Conservation (phyloP, 2,329 filamentous ascomycete genomes). For the Aspergillus neoniger region DNA sequence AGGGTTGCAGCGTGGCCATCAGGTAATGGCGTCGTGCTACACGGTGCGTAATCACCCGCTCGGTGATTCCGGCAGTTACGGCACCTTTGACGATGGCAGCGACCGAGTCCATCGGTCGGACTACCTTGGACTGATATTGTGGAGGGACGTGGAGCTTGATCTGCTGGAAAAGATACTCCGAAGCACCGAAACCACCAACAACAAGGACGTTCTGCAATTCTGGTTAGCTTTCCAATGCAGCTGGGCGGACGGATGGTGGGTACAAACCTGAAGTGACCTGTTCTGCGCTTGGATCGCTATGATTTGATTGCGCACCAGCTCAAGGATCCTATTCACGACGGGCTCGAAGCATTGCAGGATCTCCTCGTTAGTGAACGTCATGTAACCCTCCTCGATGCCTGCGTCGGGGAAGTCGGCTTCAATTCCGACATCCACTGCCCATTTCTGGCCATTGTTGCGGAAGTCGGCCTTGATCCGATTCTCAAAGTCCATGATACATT, state of each 20-base stretch:
- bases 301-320: constrained; percentile 96
- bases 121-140: constrained; percentile 97
- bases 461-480: constrained; percentile 99
- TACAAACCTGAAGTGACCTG: constrained; percentile 72
- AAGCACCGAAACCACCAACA: constrained; percentile 96
- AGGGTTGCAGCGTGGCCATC: constrained; percentile 97
- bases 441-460: constrained; percentile 98
- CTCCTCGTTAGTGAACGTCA: constrained; percentile 99
- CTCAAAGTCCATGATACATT: constrained; percentile 99
- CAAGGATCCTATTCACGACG: constrained; percentile 93
- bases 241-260: not conserved
- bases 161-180: constrained; percentile 98
- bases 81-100: constrained; percentile 98
- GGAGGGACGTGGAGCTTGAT: constrained; percentile 98
- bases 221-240: constrained; percentile 22
- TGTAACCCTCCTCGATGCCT: constrained; percentile 97
- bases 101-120: constrained; percentile 97
- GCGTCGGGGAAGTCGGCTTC: constrained; percentile 98
- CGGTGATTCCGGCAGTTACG: constrained; percentile 95
- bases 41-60: constrained; percentile 94
- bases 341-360: constrained; percentile 99
- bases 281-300: constrained; percentile 99
- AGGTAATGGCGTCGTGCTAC: constrained; percentile 97
- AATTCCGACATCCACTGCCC: constrained; percentile 98
- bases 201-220: constrained; percentile 77